These are phyloP conservation scores for Ophiostoma populinum DNA, from an alignment of 2,329 filamentous ascomycete species.

Conservation along the genomic window DNA sequence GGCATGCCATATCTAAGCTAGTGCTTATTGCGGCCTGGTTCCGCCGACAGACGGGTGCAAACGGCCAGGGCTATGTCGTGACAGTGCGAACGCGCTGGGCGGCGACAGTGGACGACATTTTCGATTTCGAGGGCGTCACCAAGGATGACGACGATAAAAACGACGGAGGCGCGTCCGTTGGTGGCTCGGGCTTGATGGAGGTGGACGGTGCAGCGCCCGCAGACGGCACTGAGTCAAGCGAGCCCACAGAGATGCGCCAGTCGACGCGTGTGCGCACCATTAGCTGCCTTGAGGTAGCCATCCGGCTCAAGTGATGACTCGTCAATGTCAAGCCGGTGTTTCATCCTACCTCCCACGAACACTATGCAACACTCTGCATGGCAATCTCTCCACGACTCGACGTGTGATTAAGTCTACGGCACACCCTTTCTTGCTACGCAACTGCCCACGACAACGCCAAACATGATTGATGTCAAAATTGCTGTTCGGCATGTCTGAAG, in stretches of 20 bases:
- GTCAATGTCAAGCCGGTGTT: too few relatives aligned
- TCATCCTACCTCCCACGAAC: too few relatives aligned
- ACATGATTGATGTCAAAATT: too few relatives aligned
- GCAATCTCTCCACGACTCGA: too few relatives aligned
- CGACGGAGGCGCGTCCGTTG: too few relatives aligned
- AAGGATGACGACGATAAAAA: slow-evolving; percentile 12
- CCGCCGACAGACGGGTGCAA: slow-evolving; percentile 40
- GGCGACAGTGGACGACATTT: slow-evolving; percentile 50
- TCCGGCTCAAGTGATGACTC: slow-evolving; percentile 7
- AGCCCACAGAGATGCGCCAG: neutral
- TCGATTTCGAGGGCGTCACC: slow-evolving; percentile 23
- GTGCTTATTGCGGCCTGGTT: slow-evolving; percentile 48
- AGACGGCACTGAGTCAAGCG: too few relatives aligned
- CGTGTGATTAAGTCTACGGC: too few relatives aligned
- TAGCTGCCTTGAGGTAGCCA: slow-evolving; percentile 9
- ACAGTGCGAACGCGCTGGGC: slow-evolving; percentile 44
- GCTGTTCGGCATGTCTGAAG: too few relatives aligned
- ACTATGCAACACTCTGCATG: too few relatives aligned
- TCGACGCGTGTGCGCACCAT: slow-evolving; percentile 5
- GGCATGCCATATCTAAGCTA: slow-evolving; percentile 47
- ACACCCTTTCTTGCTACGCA: too few relatives aligned
- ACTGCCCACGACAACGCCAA: too few relatives aligned
- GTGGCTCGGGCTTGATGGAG: neutral
- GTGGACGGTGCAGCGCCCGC: neutral
- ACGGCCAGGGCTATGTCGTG: slow-evolving; percentile 39